Percentiles rank a stretch among this genome's conserved stretches.
Evolutionary conservation across 805 yeast species (phyloP).

Genomic region (Spencermartinsiella europaea): DNA sequence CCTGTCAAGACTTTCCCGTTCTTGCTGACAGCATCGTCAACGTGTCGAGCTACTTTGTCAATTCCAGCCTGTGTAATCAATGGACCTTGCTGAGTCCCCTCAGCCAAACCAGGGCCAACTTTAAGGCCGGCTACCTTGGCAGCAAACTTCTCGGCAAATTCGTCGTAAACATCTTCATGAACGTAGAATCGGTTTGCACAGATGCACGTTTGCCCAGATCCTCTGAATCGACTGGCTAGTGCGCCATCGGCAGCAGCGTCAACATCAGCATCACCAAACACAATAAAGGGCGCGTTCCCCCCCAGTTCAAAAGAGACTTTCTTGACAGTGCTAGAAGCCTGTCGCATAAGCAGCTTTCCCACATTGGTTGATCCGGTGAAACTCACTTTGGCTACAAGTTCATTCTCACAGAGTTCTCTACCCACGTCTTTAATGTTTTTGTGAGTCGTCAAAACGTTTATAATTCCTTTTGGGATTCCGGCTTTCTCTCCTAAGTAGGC

Average conservation of each 20-base stretch:
- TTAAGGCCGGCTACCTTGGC: conserved; percentile 41
- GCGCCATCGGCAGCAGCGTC: conserved; percentile 65
- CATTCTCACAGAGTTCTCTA: conserved; percentile 50
- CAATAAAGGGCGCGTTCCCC: conserved; percentile 77
- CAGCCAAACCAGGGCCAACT: conserved; percentile 61
- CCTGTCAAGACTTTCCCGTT: conserved; percentile 63
- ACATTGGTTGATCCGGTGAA: conserved; percentile 78
- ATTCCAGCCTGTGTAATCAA: conserved; percentile 61
- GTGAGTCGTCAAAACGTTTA: conserved; percentile 53
- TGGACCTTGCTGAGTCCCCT: conserved; percentile 68
- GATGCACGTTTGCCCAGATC: conserved; percentile 79
- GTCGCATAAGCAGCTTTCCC: conserved; percentile 63
- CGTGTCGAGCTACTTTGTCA: conserved; percentile 56
- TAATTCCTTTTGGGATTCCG: conserved; percentile 66
- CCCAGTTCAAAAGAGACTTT: conserved; percentile 73
- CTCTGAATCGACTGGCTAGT: conserved; percentile 65
- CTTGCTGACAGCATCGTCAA: conserved; percentile 58
- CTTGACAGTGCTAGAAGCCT: conserved; percentile 57
- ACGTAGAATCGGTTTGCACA: conserved; percentile 72
- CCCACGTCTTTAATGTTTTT: conserved; percentile 41
- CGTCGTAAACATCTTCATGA: conserved; percentile 61
- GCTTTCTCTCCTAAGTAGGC: conserved; percentile 58
- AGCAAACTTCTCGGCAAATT: conserved; percentile 49
- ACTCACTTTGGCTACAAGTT: conserved; percentile 56
- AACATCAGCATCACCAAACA: conserved; percentile 69